phyloP scores from a whole-genome alignment of 768 basidiomycete species.

The Hortiboletus campestris region DNA sequence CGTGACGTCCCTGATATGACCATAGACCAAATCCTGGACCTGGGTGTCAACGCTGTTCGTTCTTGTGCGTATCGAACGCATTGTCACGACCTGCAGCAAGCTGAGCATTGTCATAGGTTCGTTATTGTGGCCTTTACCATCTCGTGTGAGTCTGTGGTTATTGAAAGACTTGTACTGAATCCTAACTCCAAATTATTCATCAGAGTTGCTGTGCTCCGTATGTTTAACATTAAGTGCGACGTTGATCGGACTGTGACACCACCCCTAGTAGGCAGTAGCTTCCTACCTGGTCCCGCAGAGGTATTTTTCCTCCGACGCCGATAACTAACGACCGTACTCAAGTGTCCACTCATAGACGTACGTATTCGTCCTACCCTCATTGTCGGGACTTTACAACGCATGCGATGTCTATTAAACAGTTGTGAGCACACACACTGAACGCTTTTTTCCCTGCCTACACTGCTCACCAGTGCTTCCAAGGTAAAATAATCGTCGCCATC shows the following conservation, averaged over 20 bases:
- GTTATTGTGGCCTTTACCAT: conserved; percentile 1
- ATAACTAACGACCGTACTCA: neutral
- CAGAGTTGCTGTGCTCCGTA: conserved; percentile 1
- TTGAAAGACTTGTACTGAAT: too few species aligned
- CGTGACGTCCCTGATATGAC: too few species aligned
- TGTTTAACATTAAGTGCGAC: neutral
- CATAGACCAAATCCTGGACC: too few species aligned
- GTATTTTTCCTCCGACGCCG: neutral
- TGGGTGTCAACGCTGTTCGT: too few species aligned
- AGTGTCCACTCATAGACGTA: neutral
- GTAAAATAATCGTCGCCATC: neutral
- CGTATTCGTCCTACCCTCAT: neutral
- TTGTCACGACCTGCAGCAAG: too few species aligned
- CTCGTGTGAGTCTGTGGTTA: neutral
- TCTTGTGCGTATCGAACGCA: too few species aligned
- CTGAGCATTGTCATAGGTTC: conserved; percentile 2
- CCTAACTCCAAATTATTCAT: neutral
- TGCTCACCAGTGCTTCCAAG: neutral
- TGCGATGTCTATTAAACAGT: neutral
- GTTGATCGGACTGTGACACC: neutral
- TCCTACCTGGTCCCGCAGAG: conserved; percentile 3
- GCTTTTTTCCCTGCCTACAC: neutral
- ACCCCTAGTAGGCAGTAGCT: conserved; percentile 4
- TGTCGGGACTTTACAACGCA: neutral
- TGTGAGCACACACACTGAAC: neutral